Evolutionary conservation across 2,329 filamentous ascomycete species (phyloP).

Genomic region (Chaetomium sp.): DNA sequence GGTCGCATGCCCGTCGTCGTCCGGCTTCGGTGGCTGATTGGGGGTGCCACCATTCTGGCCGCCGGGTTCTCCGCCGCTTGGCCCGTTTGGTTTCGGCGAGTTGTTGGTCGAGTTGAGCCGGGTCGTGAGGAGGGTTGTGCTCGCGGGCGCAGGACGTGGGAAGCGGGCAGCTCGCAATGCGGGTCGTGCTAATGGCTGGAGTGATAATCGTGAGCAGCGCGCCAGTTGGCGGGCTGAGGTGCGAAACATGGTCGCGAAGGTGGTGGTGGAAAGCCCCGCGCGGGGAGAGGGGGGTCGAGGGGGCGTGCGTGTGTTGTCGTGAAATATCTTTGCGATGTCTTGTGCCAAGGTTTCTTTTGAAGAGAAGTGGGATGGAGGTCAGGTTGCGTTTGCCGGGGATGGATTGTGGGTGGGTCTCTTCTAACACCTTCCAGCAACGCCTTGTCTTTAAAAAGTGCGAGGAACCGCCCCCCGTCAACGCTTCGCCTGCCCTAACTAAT

Average conservation of each 20-base stretch:
- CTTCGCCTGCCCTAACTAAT: neutral
- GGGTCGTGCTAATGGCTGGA: slow-evolving; percentile 22
- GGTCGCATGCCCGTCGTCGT: slow-evolving; percentile 1
- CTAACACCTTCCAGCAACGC: too few relatives aligned
- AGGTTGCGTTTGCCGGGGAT: too few relatives aligned
- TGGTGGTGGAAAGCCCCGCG: neutral
- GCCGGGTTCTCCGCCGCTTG: too few relatives aligned
- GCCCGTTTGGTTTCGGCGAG: too few relatives aligned
- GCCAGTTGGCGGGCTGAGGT: slow-evolving; percentile 27
- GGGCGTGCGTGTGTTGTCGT: too few relatives aligned
- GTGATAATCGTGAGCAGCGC: slow-evolving; percentile 22
- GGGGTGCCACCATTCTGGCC: too few relatives aligned
- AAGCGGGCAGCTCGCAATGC: slow-evolving; percentile 20
- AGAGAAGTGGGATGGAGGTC: slow-evolving; percentile 1
- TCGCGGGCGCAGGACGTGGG: slow-evolving; percentile 15
- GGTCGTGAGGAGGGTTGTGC: slow-evolving; percentile 14
- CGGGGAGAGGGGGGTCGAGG: neutral
- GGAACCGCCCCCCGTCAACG: too few relatives aligned
- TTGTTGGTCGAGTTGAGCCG: slow-evolving; percentile 25
- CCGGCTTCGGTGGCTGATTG: slow-evolving; percentile 8
- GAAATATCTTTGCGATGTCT: too few relatives aligned
- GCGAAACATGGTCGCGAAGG: slow-evolving; percentile 25
- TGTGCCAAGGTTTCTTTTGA: neutral
- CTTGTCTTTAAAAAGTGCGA: too few relatives aligned
- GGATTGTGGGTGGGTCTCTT: too few relatives aligned